A percentile compares a stretch with the other conserved stretches of the same genome.
These are phyloP conservation scores for Capillidium heterosporum DNA, from an alignment of 371 early-diverging fungal genomes.

Conservation along the genomic window DNA sequence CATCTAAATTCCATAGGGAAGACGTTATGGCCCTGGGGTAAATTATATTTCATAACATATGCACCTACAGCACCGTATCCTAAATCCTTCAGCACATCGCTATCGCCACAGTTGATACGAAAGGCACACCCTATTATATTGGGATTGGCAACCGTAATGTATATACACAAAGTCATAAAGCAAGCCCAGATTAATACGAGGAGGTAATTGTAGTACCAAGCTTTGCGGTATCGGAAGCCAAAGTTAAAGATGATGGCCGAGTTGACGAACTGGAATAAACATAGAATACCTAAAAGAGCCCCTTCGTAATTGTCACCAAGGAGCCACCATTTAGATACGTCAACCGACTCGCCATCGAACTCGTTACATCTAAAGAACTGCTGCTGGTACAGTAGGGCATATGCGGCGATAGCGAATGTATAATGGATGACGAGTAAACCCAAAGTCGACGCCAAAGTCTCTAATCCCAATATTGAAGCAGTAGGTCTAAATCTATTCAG, in stretches of 20 bases:
- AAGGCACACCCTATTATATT: conserved; percentile 43
- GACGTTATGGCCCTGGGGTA: conserved; percentile 44
- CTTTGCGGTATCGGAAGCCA: conserved; percentile 34
- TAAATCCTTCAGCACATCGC: conserved; percentile 16
- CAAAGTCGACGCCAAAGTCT: conserved; percentile 39
- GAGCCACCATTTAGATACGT: conserved; percentile 52
- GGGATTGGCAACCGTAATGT: conserved; percentile 36
- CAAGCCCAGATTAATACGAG: conserved; percentile 28
- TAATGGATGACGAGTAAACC: conserved; percentile 43
- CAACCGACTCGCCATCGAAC: conserved; percentile 34
- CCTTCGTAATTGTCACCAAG: conserved; percentile 58
- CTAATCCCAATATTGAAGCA: conserved; percentile 41
- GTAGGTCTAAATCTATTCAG: conserved; percentile 42
- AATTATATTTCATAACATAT: conserved; percentile 30
- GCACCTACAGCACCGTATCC: conserved; percentile 21
- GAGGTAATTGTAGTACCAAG: conserved; percentile 32
- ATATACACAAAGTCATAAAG: conserved; percentile 28
- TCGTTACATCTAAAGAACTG: conserved; percentile 51
- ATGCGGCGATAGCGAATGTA: conserved; percentile 24
- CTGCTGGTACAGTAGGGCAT: conserved; percentile 36
- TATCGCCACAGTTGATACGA: conserved; percentile 48
- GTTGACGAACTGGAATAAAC: conserved; percentile 36
- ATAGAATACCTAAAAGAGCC: conserved; percentile 24
- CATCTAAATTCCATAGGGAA: conserved; percentile 35
- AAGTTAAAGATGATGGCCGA: conserved; percentile 43